A percentile compares a stretch with the other conserved stretches of the same genome.
These are phyloP conservation scores for Nitzschia putrida DNA, from an alignment of 108 stramenopile species.

Conservation along the genomic window DNA sequence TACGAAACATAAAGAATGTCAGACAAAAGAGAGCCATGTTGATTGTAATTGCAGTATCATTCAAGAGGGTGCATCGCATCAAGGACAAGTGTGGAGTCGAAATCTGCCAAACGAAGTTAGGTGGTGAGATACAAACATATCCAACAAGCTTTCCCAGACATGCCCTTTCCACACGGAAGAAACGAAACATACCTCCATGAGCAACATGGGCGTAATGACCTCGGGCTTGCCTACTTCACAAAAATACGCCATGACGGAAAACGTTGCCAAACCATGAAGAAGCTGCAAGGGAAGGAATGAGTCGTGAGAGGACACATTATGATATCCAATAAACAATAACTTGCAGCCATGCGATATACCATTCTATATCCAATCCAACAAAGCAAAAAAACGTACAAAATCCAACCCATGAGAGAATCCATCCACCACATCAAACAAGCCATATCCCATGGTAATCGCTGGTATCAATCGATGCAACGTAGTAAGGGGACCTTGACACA, in stretches of 20 bases:
- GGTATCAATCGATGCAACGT: slow-evolving; percentile 66
- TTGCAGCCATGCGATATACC: not conserved
- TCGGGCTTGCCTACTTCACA: slow-evolving; percentile 45
- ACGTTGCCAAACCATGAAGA: slow-evolving; percentile 57
- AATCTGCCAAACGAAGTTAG: slow-evolving; percentile 14
- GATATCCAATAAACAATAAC: slow-evolving; percentile 1
- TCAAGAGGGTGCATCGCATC: slow-evolving; percentile 31
- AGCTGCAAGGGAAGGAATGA: slow-evolving; percentile 10
- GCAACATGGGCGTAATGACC: slow-evolving; percentile 49
- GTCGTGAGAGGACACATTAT: no score
- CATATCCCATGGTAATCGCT: slow-evolving; percentile 64
- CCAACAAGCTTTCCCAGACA: no score
- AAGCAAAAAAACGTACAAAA: slow-evolving; percentile 37
- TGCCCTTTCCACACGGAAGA: no score
- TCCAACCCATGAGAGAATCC: slow-evolving; percentile 47
- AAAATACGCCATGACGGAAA: slow-evolving; percentile 56
- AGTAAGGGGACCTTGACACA: slow-evolving; percentile 57
- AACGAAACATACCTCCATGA: slow-evolving; percentile 52
- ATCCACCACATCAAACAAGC: slow-evolving; percentile 56
- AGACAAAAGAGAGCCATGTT: slow-evolving; percentile 46
- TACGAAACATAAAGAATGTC: slow-evolving; percentile 50
- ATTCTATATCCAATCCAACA: no score
- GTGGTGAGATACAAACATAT: not conserved
- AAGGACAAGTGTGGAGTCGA: slow-evolving; percentile 44
- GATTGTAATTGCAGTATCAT: slow-evolving; percentile 13